Evolutionary conservation across 495 filamentous ascomycete genomes (phyloP).

Genomic region (Pseudomonodictys pantanalensis): DNA sequence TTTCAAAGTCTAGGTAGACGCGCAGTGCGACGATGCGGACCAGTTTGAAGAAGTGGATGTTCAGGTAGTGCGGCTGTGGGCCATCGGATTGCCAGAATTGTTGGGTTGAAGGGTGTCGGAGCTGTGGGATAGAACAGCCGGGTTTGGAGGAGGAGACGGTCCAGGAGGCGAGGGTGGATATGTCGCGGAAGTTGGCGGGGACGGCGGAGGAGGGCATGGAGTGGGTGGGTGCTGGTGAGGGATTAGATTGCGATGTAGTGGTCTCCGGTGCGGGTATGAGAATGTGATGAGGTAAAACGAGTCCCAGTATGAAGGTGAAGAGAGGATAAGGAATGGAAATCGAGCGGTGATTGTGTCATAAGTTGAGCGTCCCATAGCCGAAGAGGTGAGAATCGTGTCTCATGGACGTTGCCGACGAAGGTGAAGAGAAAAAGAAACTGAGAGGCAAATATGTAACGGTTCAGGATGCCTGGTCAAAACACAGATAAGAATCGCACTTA

Average conservation of each 20-base stretch:
- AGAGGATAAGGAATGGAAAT: not conserved
- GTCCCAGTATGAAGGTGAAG: not conserved
- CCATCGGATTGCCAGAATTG: slow-evolving; percentile 98
- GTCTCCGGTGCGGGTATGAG: not conserved
- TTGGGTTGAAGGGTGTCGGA: slow-evolving; percentile 71
- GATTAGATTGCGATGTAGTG: slow-evolving; percentile 1
- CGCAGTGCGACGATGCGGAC: slow-evolving; percentile 80
- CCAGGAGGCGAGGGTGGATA: slow-evolving; percentile 91
- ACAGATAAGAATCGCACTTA: slow-evolving; percentile 1
- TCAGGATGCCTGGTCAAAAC: not conserved
- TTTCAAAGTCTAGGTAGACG: slow-evolving; percentile 83
- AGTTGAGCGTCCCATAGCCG: too few species aligned
- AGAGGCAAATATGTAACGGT: not conserved
- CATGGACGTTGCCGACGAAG: too few species aligned
- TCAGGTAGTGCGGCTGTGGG: slow-evolving; percentile 90
- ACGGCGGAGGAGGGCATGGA: slow-evolving; percentile 10
- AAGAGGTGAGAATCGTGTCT: too few species aligned
- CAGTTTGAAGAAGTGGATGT: slow-evolving; percentile 90
- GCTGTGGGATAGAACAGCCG: slow-evolving; percentile 80
- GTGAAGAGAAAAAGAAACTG: not conserved
- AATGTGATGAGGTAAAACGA: not conserved
- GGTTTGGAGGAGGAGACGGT: slow-evolving; percentile 89
- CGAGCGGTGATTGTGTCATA: too few species aligned
- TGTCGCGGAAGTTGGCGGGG: slow-evolving; percentile 65
- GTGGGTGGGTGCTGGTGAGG: not conserved